Conservation (phyloP, 2,329 filamentous ascomycete genomes). For the Colletotrichum ledebouriae region DNA sequence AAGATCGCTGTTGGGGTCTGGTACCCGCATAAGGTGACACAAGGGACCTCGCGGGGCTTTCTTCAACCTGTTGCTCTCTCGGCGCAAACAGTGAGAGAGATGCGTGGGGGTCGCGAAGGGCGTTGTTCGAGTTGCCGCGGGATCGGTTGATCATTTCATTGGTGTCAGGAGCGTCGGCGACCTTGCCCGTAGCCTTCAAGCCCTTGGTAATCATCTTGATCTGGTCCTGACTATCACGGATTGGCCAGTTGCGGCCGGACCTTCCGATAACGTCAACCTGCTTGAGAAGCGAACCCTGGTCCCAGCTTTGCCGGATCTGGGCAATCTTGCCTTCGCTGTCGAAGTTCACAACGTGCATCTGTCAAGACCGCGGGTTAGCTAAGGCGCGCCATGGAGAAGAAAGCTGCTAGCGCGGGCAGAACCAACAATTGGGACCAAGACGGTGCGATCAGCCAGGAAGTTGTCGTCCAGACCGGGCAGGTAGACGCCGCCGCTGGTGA, state of each 20-base stretch:
- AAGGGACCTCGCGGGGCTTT: constrained; percentile 49
- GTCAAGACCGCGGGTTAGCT: constrained; percentile 38
- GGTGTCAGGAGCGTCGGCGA: constrained; percentile 51
- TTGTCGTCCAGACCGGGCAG: constrained; percentile 93
- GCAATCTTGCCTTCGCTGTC: constrained; percentile 81
- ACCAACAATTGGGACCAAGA: constrained; percentile 85
- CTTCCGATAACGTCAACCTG: constrained; percentile 94
- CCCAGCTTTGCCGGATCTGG: constrained; percentile 93
- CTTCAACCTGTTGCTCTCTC: constrained; percentile 66
- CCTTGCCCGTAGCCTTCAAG: constrained; percentile 62
- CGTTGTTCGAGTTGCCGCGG: constrained; percentile 67
- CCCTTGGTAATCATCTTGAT: constrained; percentile 78
- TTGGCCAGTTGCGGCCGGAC: constrained; percentile 93
- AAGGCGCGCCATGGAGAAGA: not conserved
- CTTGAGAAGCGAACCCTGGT: constrained; percentile 93
- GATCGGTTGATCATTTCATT: constrained; percentile 58
- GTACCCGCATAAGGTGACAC: constrained; percentile 73
- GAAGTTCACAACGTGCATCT: constrained; percentile 93
- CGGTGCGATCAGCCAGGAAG: constrained; percentile 86
- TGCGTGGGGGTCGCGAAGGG: constrained; percentile 74
- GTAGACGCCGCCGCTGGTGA: constrained; percentile 85
- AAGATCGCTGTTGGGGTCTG: constrained; percentile 74
- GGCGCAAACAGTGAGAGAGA: constrained; percentile 82
- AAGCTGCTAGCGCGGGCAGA: constrained; percentile 5
- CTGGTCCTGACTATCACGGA: constrained; percentile 88